Base-by-base conservation (phyloP, 805 yeast species). In the Suhomyces sp. region DNA sequence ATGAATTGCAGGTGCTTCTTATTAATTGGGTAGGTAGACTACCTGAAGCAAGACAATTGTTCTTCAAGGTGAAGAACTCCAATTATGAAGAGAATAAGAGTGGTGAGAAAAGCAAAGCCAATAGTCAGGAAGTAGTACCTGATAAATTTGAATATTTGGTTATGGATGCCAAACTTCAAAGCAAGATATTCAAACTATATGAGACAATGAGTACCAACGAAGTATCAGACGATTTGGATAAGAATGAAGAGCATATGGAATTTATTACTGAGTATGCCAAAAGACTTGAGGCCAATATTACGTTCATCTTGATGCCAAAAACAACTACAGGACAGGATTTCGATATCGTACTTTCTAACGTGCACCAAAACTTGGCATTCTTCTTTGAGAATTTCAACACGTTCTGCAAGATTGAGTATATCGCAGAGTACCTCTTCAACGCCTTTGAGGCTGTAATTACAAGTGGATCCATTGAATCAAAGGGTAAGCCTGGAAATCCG, bases 21-120 rank as follows among this genome's bases (percentile, higher is more conserved):
- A 68, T 83, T 43, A 75, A 73, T 36, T 81, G 87, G 86, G 74
- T 82, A 22, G 81, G 83, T 4, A 63, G 54, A 38, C 36, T 79
- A 0, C 80, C 83, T 0, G 85, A 78, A 34, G 88, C 88, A 0
- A 67, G 80, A 42, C 73, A 70, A 27, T 48, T 83, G 4, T 81
- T 75, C 45, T 77, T 77, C 46, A 46, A 47, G 38, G 37, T 53
- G 21, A 54, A 58, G 35, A 52, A 43, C 25, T 43, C 48, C 24
- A 42, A 36, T 21, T 37, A 42, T 23, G 41, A 36, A 15, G 39
- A 33, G 11, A 14, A 10, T 11, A n/a, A n/a, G n/a, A n/a, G n/a
- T n/a, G n/a, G n/a, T n/a, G n/a, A n/a, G n/a, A n/a, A n/a, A n/a
- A n/a, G n/a, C n/a, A n/a, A n/a, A n/a, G n/a, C n/a, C n/a, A n/a